Evolutionary conservation across 495 filamentous ascomycete species (phyloP).

Genomic region (Aspergillus sparsus): DNA sequence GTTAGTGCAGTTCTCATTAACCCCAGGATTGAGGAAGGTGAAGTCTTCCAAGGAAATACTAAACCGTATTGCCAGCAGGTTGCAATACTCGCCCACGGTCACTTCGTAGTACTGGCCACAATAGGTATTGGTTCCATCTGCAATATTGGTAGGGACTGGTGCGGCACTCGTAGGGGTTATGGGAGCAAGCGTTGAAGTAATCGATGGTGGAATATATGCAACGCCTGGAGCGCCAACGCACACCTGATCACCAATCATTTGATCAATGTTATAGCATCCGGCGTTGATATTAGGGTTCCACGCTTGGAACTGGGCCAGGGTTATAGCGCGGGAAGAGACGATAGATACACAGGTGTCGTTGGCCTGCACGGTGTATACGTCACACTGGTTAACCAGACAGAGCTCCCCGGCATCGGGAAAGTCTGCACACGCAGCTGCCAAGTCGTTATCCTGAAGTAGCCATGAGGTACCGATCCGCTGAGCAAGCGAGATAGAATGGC

Average conservation of each 20-base stretch:
- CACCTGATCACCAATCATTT: slow-evolving; percentile 2
- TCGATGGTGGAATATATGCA: background rate
- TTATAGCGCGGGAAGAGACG: background rate
- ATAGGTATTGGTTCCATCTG: slow-evolving; percentile 6
- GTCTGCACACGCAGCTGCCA: slow-evolving; percentile 7
- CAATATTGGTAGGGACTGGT: slow-evolving; percentile 10
- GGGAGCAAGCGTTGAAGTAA: background rate
- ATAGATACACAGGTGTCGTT: slow-evolving; percentile 11
- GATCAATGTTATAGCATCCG: slow-evolving; percentile 9
- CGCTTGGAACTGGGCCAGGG: slow-evolving; percentile 5
- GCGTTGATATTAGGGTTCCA: slow-evolving; percentile 13
- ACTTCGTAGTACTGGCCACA: slow-evolving; percentile 10
- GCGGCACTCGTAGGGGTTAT: slow-evolving; percentile 1
- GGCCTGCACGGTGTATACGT: slow-evolving; percentile 1
- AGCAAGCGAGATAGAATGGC: slow-evolving; percentile 16
- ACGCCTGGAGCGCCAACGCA: slow-evolving; percentile 11
- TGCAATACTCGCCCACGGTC: slow-evolving; percentile 10
- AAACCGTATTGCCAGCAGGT: slow-evolving; percentile 11
- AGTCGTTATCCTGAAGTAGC: slow-evolving; percentile 11
- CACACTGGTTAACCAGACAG: slow-evolving; percentile 8
- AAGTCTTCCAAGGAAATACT: slow-evolving; percentile 15
- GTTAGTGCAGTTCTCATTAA: slow-evolving; percentile 13
- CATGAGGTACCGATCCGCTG: slow-evolving; percentile 12
- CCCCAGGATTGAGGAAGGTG: slow-evolving; percentile 9
- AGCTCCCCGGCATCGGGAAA: slow-evolving; percentile 8